Base-by-base conservation (phyloP, 2,329 filamentous ascomycete species). In the Harringtonia aguacate region DNA sequence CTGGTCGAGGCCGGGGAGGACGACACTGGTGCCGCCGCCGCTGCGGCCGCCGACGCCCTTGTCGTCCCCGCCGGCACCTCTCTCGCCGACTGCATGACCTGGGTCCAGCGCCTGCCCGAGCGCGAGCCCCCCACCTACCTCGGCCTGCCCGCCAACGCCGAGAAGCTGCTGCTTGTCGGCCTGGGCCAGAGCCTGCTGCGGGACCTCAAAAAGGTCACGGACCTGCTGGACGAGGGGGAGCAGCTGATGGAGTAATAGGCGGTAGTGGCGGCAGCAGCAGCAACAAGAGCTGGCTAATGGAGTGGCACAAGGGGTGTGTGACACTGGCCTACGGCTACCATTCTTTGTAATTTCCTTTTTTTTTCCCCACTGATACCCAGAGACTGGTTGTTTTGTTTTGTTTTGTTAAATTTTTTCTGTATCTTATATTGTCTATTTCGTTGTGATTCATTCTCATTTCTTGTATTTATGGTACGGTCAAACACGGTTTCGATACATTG, bases 111-210 rank as follows among this genome's bases (percentile, higher is more conserved):
- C 48, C 70, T 98, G 49, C 92, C 92, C 0, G 92, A 98, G 72
- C 80, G 92, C 55, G 92, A 98, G 63, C 94, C 94, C 24, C 92
- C 92, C 5, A 95, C 88, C 1, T 98, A 95, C 59, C 72, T 98
- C 15, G 94, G 92, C 20, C 65, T 98, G 53, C 92, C 92, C 30
- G 86, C 87, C 24, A 95, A 98, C 61, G 92, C 92, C 18, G 92
- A 98, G 78, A 98, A 97, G 66, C 61, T 98, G 59, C 64, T 98
- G 55, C 73, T 98, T 28, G 86, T 95, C 14, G 89, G 86, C 3
- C 80, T 95, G 56, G 94, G 90, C 36, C 77, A 78, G 58, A 85
- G 82, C 56, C 81, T 95, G 75, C 81, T 95, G 55, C 75, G 74
- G 50, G 89, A 95, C 62, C 56, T 97, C 61, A 81, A 82, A 58